A percentile compares a stretch with the other conserved stretches of the same genome.
Evolutionary conservation across 495 filamentous ascomycete species (phyloP).

Genomic region (Choiromyces venosus): DNA sequence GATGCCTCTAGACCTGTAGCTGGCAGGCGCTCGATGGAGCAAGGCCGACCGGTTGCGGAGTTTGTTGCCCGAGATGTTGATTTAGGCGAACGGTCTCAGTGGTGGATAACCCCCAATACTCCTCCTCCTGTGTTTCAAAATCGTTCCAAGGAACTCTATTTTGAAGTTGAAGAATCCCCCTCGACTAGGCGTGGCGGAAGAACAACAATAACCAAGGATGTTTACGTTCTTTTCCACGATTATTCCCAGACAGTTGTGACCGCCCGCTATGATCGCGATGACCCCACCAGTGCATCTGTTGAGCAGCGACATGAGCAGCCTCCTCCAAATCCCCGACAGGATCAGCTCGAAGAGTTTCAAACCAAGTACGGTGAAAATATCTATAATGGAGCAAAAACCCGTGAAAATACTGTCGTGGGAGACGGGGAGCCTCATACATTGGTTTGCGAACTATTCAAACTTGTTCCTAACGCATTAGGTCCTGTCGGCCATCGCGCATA

Average conservation of each 20-base stretch:
- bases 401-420: slow-evolving; percentile 72
- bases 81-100: slow-evolving; percentile 61
- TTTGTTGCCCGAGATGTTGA: slow-evolving; percentile 86
- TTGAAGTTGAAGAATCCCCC: slow-evolving; percentile 69
- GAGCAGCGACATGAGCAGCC: slow-evolving; percentile 86
- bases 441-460: slow-evolving; percentile 68
- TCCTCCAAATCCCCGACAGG: slow-evolving; percentile 77
- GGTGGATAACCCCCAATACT: slow-evolving; percentile 74
- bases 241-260: slow-evolving; percentile 92
- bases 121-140: slow-evolving; percentile 75
- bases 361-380: slow-evolving; percentile 69
- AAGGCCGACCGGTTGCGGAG: slow-evolving; percentile 48
- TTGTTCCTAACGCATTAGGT: slow-evolving; percentile 64
- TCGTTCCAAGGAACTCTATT: slow-evolving; percentile 69
- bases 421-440: slow-evolving; percentile 75
- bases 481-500: slow-evolving; percentile 84
- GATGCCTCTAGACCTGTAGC: slow-evolving; percentile 50
- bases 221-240: slow-evolving; percentile 84
- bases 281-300: slow-evolving; percentile 63
- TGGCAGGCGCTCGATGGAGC: slow-evolving; percentile 58
- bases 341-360: slow-evolving; percentile 83
- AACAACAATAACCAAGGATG: slow-evolving; percentile 64
- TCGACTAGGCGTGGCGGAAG: slow-evolving; percentile 60
- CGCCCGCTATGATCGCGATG: slow-evolving; percentile 68
- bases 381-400: slow-evolving; percentile 57